Base-by-base conservation (phyloP, 805 yeast species). In the Yamadazyma philogaea region DNA sequence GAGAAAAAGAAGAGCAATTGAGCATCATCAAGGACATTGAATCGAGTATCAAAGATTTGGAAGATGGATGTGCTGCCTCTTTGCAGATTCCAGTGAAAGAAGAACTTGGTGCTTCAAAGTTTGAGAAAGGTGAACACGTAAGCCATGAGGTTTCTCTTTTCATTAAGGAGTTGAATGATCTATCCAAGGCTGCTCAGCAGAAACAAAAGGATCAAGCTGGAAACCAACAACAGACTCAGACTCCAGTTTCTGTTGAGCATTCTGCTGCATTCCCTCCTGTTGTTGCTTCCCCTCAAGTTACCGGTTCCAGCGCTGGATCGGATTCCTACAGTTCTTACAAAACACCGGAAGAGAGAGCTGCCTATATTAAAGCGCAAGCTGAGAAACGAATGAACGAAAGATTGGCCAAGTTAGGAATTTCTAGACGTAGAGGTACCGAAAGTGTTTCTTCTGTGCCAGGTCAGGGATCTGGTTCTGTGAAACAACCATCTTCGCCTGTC, bases 71-170 rank as follows among this genome's bases (percentile, higher is more conserved):
- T 42, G 70, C 70, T 17, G 51, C 60, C 5, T 53, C 62, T 30
- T 66, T 79, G 48, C 67, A 74, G 34, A 60, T 73, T 31, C 52
- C 74, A 7, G 58, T 58, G 7, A 63, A 60, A 34, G 73, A 72
- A 37, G 70, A 75, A 36, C 66, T 70, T 34, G 84, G 83, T 4
- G 73, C 77, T 34, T 74, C 78, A 27, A 82, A 84, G 55, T 90
- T 90, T 87, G 96, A 86, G 48, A 74, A 78, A 35, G 96, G 95
- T 10, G 66, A 81, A 30, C 95, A 90, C 30, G 82, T 88, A 20
- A 75, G 79, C n/a, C 72, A 42, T 2, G 71, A 77, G 30, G 90
- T 87, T 34, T 72, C 75, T 42, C 66, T 67, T 5, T 81, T 90
- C 50, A 79, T 90, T 47, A 66, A 65, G 36, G 76, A 75, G 36